phyloP scores from a whole-genome alignment of 2,329 filamentous ascomycete genomes.

The Colletotrichum phormii region DNA sequence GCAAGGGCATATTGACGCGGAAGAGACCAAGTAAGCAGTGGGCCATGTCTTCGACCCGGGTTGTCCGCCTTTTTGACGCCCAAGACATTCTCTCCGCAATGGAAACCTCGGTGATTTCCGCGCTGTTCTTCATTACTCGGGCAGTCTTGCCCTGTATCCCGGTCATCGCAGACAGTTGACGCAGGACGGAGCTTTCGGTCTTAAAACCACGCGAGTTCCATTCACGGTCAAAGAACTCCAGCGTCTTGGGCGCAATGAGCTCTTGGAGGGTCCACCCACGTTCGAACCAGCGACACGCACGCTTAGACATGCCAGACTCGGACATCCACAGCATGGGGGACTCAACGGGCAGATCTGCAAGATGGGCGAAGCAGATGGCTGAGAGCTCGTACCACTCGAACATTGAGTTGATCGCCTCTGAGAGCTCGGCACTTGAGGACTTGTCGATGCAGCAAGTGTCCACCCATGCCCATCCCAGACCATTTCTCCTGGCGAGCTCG shows the following conservation, averaged over 20 bases:
- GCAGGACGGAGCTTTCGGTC: not conserved
- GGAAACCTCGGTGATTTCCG: not conserved
- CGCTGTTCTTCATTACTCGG: not conserved
- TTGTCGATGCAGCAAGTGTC: constrained; percentile 31
- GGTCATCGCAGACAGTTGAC: not conserved
- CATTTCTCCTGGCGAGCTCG: constrained; percentile 17
- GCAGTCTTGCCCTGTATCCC: not conserved
- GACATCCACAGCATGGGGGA: not conserved
- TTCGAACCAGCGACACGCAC: constrained; percentile 13
- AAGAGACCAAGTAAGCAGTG: constrained; percentile 45
- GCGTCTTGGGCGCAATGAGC: constrained; percentile 38
- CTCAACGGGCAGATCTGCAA: constrained; percentile 9
- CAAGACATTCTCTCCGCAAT: constrained; percentile 41
- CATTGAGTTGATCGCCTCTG: constrained; percentile 26
- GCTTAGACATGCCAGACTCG: not conserved
- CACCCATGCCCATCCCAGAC: constrained; percentile 21
- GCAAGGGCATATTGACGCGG: constrained; percentile 41
- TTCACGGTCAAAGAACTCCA: constrained; percentile 40
- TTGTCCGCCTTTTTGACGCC: constrained; percentile 40
- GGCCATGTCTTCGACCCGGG: constrained; percentile 40
- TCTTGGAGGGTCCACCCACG: constrained; percentile 33
- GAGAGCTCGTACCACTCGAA: constrained; percentile 31
- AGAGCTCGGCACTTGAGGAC: constrained; percentile 25
- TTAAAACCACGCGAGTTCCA: constrained; percentile 33
- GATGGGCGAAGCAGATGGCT: constrained; percentile 26